Evolutionary conservation across 2,329 filamentous ascomycete genomes (phyloP), one percentile per base, ranked within the genome.

Genomic region (Aureobasidium subglaciale): DNA sequence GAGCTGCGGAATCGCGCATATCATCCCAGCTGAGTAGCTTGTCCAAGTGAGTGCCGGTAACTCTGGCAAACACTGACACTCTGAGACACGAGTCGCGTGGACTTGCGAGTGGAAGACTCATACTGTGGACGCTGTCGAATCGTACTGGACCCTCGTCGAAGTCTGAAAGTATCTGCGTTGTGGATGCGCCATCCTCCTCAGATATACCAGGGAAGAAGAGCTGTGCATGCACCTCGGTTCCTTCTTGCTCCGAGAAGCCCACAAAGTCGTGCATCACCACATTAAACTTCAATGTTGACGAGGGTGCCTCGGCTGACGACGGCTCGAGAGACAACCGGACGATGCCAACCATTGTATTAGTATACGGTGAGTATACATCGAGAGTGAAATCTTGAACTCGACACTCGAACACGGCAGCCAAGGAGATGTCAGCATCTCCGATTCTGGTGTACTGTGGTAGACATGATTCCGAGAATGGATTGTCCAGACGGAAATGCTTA

Each of bases 11-110:
- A 70, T 99, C 92, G 57, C 92, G 85, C 85, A 99, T 96, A 65
- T 97, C 93, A 68, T 99, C 93, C 93, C 93, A 99, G 73, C 93
- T 99, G 11, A 96, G 81, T 49, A 99, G 79, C 74, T 96, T 97
- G 70, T 99, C 93, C 20, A 99, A 80, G 72, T 99, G 93, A 85
- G 96, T 96, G 0, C 85, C 76, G 1, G 90, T 93, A 32, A 96
- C 89, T 66, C 87, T 87, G 16, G 93, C 91, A 68, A 96, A 97
- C 59, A 99, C 87, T 46, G 90, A 90, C 8, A 96, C 87, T 55
- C 93, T 83, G 54, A 99, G 73, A 22, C 84, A 86, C 1, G 90
- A 84, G 43, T 86, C 85, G 20, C 81, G 82, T 1, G 90, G 82
- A 43, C 86, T 87, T 40, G 86, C 86, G 32, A 95, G 78, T 4